These are phyloP conservation scores for Penicillium sp. DNA, from an alignment of 2,329 filamentous ascomycete species.

Conservation along the genomic window DNA sequence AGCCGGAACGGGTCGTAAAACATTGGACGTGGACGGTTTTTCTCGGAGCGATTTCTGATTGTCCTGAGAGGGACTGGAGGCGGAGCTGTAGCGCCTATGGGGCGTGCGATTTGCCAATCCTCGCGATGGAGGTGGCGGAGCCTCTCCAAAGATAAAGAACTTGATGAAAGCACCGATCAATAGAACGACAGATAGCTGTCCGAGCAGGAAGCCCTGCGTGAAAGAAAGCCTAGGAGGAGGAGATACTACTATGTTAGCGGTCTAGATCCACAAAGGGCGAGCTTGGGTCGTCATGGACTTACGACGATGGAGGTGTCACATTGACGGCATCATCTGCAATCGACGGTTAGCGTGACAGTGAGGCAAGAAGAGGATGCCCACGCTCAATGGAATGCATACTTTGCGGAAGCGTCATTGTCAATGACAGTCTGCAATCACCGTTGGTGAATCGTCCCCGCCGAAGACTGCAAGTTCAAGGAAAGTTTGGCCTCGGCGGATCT, in stretches of 20 bases:
- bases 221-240: slow-evolving; percentile 64
- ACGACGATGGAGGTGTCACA: slow-evolving; percentile 39
- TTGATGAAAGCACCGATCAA: slow-evolving; percentile 94
- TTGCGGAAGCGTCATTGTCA: slow-evolving; percentile 31
- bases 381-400: slow-evolving; percentile 13
- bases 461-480: slow-evolving; percentile 6
- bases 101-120: slow-evolving; percentile 69
- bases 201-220: slow-evolving; percentile 86
- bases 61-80: slow-evolving; percentile 39
- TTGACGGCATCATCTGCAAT: slow-evolving; percentile 24
- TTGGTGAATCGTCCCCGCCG: slow-evolving; percentile 15
- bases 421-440: slow-evolving; percentile 16
- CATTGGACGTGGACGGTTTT: slow-evolving; percentile 55
- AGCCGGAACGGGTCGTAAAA: slow-evolving; percentile 64
- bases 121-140: slow-evolving; percentile 74
- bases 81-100: slow-evolving; percentile 68
- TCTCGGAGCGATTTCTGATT: slow-evolving; percentile 42
- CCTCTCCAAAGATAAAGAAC: slow-evolving; percentile 98
- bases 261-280: slow-evolving; percentile 8
- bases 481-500: slow-evolving; percentile 14
- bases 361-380: not conserved
- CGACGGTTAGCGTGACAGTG: slow-evolving; percentile 10
- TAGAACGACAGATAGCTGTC: slow-evolving; percentile 86
- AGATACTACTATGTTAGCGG: slow-evolving; percentile 11
- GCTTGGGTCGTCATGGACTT: slow-evolving; percentile 15